Evolutionary conservation across 345 rosid genomes (phyloP), one percentile per base, ranked within the genome.

Genomic region (Salix udensis): DNA sequence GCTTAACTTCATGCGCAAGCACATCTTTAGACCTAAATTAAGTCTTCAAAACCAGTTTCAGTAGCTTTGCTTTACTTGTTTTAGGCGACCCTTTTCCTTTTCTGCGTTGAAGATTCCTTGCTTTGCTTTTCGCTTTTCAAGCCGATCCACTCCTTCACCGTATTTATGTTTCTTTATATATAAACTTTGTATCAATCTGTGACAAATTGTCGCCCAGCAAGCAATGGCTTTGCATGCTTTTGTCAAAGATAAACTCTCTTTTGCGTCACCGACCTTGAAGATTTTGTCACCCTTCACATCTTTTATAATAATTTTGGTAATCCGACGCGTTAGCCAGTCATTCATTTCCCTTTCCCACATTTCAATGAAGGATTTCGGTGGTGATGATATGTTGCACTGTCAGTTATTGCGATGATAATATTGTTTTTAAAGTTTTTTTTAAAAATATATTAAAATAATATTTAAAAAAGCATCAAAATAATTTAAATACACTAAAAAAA

Each of bases 1-100:
- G 78, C 85, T 82, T 83, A 74, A 79, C 88, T 81, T 86, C 40
- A 44, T 77, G 80, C n/a, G 76, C 62, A 86, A 86, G 85, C 7
- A 36, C 68, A 77, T 64, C 77, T 78, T 72, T 66, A 55, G 74
- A 74, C 37, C 74, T 30, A 53, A 21, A 23, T 14, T 10, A 69
- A 55, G 9, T 18, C 6, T 42, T 28, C 40, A 58, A 34, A 40
- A 65, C 65, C 28, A 34, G 1, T 60, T 24, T 65, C n/a, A 30
- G 58, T 65, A 16, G 58, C 75, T 58, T 67, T 34, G 18, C 31
- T 73, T 81, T 74, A 48, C 73, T 81, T 71, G 48, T 70, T 40
- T 37, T 68, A 18, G 72, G 46, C 72, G 58, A 69, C 19, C 42
- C 28, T 53, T 76, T 81, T 48, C 68, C 66, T 75, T 81, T 64